Base-by-base conservation (phyloP, 2,329 filamentous ascomycete genomes). In the Zymoseptoria brevis region DNA sequence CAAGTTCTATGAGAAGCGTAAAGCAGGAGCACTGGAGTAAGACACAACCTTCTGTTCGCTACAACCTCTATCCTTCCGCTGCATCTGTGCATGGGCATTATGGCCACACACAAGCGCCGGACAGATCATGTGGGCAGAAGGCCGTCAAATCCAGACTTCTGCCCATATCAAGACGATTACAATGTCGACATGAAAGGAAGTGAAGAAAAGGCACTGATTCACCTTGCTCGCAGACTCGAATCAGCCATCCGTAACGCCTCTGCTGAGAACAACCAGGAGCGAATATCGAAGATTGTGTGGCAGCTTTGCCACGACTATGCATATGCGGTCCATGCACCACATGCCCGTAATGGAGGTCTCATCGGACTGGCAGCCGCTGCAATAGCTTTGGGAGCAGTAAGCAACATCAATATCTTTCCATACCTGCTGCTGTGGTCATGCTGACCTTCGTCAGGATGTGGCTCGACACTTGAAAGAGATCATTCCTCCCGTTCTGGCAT, bases 1-100 rank as follows among this genome's bases (percentile, higher is more conserved):
- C 78, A 99, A 96, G 83, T 87, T 97, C 72, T 99, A 99, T 75
- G 94, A 99, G 74, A 96, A 95, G 80, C 86, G 95, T 73, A 99
- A 99, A 77, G 87, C 91, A 71, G 94, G 94, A 65, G 94, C 95
- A 68, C 84, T 99, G 59, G 94, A 99, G 91, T 96, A 86, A 71
- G 88, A 79, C 49, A 55, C 26, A 22, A 26, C 41, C 29, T 22
- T 29, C 19, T 26, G n/a, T 41, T 56, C 21, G 48, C 11, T 41
- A 41, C 11, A 45, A 16, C 35, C 4, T 45, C 5, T 16, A 51
- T 19, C 19, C 50, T 21, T 13, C 50, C 26, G 26, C 26, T 29
- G 22, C 22, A 24, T 51, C 50, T 51, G 4, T 53, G 51, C 51
- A 24, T 9, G 51, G 16, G 35, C 35, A 45, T 45, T 8, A 53